Percentiles rank a stretch among this genome's conserved stretches.
Evolutionary conservation across 805 yeast genomes (phyloP).

Genomic region (Vanderwaltozyma yarrowii): DNA sequence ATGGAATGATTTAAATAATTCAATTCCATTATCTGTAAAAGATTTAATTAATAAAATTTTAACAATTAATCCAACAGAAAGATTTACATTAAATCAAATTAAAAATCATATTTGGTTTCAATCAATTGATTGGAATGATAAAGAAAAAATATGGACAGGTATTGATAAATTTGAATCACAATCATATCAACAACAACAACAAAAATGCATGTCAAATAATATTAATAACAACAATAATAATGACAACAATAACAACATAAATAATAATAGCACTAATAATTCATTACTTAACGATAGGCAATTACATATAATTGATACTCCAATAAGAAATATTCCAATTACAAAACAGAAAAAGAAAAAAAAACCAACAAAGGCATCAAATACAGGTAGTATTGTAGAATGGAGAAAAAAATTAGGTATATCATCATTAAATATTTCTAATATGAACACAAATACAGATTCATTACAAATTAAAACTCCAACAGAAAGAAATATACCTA

Average conservation of each 20-base stretch:
- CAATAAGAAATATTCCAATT: constrained; percentile 20
- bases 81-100: constrained; percentile 49
- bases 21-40: constrained; percentile 31
- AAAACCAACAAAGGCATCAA: constrained; percentile 22
- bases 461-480: too few relatives aligned
- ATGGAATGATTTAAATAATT: constrained; percentile 28
- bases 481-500: too few relatives aligned
- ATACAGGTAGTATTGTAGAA: constrained; percentile 28
- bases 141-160: constrained; percentile 57
- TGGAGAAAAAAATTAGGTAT: constrained; percentile 30
- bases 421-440: constrained; percentile 4
- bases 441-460: neutral
- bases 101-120: constrained; percentile 66
- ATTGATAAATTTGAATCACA: constrained; percentile 6
- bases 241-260: neutral
- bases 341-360: constrained; percentile 16
- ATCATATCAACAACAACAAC: constrained; percentile 3
- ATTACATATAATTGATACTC: constrained; percentile 22
- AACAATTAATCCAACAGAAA: constrained; percentile 56
- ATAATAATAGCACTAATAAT: constrained; percentile 6
- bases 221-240: neutral
- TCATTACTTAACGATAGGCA: constrained; percentile 14
- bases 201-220: too few relatives aligned
- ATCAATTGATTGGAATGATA: constrained; percentile 55
- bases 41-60: constrained; percentile 59